Conservation (phyloP, 306 rosid genomes). For the Boehmeria nivea region DNA sequence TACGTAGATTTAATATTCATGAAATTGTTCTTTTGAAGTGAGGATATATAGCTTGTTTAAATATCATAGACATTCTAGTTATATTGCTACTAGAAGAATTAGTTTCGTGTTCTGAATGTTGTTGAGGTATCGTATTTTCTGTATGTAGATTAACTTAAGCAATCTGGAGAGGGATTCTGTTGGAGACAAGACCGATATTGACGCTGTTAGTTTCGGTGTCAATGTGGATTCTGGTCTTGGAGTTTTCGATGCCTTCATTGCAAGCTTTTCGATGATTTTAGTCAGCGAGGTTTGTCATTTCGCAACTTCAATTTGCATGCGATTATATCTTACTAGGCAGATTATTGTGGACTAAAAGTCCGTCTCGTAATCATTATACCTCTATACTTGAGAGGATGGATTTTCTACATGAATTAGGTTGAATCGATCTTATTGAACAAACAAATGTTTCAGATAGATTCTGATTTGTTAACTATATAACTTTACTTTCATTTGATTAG, state of each 20-base stretch:
- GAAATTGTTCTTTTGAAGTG: background rate
- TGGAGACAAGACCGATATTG: slow-evolving; percentile 24
- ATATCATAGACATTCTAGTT: background rate
- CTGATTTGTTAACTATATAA: background rate
- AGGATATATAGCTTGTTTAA: background rate
- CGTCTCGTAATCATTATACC: no score
- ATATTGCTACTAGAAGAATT: background rate
- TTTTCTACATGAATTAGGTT: no score
- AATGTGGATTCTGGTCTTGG: slow-evolving; percentile 79
- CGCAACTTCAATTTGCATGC: background rate
- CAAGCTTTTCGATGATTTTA: slow-evolving; percentile 85
- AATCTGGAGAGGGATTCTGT: slow-evolving; percentile 29
- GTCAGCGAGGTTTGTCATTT: slow-evolving; percentile 81
- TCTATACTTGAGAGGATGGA: no score
- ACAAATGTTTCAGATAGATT: background rate
- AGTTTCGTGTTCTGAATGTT: background rate
- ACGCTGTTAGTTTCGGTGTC: slow-evolving; percentile 31
- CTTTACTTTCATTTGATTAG: background rate
- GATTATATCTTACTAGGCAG: no score
- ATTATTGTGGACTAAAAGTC: no score
- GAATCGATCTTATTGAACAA: background rate
- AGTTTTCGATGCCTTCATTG: slow-evolving; percentile 74
- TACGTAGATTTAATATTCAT: background rate
- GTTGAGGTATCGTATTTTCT: slow-evolving; percentile 6
- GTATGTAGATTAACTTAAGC: slow-evolving; percentile 45